These are phyloP conservation scores for Pecoramyces ruminantium DNA, from an alignment of 192 early-diverging fungal species.

Conservation along the genomic window DNA sequence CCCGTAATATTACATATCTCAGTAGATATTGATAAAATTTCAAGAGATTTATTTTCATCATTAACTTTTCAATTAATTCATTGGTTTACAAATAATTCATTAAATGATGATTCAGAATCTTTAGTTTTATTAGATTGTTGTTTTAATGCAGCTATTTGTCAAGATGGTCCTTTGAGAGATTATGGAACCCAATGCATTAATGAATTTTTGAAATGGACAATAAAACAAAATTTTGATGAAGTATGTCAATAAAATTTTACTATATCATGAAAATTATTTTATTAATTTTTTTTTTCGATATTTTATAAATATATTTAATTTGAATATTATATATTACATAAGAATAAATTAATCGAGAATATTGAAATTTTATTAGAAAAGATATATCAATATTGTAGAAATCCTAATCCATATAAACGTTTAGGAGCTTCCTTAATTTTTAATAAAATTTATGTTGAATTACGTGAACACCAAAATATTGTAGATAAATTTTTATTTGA, in stretches of 20 bases:
- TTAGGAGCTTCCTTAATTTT: conserved; percentile 50
- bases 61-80: conserved; percentile 54
- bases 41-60: conserved; percentile 46
- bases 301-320: too few relatives aligned
- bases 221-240: conserved; percentile 32
- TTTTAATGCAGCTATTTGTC: conserved; percentile 30
- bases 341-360: conserved; percentile 5
- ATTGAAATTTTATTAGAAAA: conserved; percentile 26
- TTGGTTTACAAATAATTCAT: conserved; percentile 60
- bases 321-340: too few relatives aligned
- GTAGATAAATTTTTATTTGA: conserved; percentile 53
- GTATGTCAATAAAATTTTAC: too few relatives aligned
- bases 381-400: conserved; percentile 37
- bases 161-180: conserved; percentile 29
- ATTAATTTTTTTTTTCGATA: too few relatives aligned
- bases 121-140: conserved; percentile 48
- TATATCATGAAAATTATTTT: too few relatives aligned
- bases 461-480: conserved; percentile 43
- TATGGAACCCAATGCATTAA: conserved; percentile 55
- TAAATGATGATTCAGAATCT: conserved; percentile 62
- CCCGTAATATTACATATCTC: conserved; percentile 51
- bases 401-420: conserved; percentile 41
- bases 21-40: conserved; percentile 51
- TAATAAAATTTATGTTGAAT: conserved; percentile 48
- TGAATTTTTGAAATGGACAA: conserved; percentile 60